A percentile compares a stretch with the other conserved stretches of the same genome.
phyloP scores from a whole-genome alignment of 345 rosid genomes.

The Eucalyptus sideroxylon region DNA sequence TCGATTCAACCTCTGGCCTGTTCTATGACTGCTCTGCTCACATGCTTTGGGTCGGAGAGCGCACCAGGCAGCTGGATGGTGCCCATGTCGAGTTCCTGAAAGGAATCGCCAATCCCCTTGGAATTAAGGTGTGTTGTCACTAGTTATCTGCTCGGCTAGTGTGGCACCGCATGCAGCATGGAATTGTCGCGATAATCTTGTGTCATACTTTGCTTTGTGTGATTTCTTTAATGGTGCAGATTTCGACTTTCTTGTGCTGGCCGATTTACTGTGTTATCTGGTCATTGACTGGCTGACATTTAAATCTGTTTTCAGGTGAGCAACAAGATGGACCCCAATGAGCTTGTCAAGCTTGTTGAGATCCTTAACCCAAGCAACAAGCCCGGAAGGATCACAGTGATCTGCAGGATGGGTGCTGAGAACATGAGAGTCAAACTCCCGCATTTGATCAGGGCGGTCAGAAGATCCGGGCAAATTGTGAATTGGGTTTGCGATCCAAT shows the following conservation, averaged over 20 bases:
- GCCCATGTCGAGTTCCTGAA: constrained; percentile 15
- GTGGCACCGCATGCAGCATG: not conserved
- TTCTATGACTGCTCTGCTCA: constrained; percentile 17
- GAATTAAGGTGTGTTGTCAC: constrained; percentile 2
- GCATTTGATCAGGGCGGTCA: constrained; percentile 2
- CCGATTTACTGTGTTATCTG: not conserved
- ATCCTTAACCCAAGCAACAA: constrained; percentile 5
- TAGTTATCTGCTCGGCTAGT: not conserved
- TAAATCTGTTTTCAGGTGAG: not conserved
- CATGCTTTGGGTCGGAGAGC: constrained; percentile 14
- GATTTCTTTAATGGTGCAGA: not conserved
- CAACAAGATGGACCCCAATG: constrained; percentile 13
- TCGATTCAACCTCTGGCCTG: constrained; percentile 13
- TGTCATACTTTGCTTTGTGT: not conserved
- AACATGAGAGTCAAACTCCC: constrained; percentile 14
- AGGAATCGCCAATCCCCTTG: constrained; percentile 12
- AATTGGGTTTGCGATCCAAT: constrained; percentile 14
- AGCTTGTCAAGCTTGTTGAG: constrained; percentile 3
- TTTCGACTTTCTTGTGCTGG: not conserved
- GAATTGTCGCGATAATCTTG: not conserved
- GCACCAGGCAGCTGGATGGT: constrained; percentile 15
- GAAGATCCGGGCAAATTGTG: constrained; percentile 1
- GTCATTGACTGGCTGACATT: not conserved
- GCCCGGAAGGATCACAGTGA: constrained; percentile 8
- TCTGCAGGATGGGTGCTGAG: constrained; percentile 6